Evolutionary conservation across 306 rosid genomes (phyloP), one percentile per base, ranked within the genome.

Genomic region (Bauhinia variegata): DNA sequence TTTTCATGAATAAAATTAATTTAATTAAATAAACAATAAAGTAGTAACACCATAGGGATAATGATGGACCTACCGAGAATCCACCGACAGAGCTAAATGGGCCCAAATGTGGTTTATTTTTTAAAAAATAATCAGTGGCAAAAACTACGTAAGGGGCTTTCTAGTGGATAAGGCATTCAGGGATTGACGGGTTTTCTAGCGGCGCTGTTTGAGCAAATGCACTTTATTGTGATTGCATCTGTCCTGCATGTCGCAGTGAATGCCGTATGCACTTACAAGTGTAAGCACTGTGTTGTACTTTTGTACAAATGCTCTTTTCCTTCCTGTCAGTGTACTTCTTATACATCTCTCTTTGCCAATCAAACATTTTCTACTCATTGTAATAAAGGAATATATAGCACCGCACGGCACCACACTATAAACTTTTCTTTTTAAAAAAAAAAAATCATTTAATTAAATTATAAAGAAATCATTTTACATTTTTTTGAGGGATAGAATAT

Each of bases 11-110:
- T n/a, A n/a, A n/a, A n/a, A n/a, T n/a, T n/a, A n/a, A n/a, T n/a
- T n/a, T n/a, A 38, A 60, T 4, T 8, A 18, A 18, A 60, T 15
- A 3, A 3, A 9, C 12, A 36, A 23, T 23, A 23, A 23, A 23
- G 28, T 23, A 23, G 28, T 23, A 23, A 23, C 2, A 23, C 28
- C 12, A 31, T 53, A 53, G n/a, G 60, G 42, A 42, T 61, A 2
- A 56, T 33, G 57, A 11, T 11, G 2, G 54, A 9, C 28, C 60
- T 30, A 46, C 58, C 11, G 8, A 36, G 66, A 62, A 46, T 78
- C 72, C 82, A 77, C 80, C 80, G 78, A 81, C 80, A 47, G 53
- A 5, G 36, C 13, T 43, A 23, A 37, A 52, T 52, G 55, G 73
- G 73, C 57, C 73, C 63, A 37, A 39, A 47, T 0, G 30, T 33